phyloP scores from a whole-genome alignment of 2,329 filamentous ascomycete species.

The Beauveria sp. region DNA sequence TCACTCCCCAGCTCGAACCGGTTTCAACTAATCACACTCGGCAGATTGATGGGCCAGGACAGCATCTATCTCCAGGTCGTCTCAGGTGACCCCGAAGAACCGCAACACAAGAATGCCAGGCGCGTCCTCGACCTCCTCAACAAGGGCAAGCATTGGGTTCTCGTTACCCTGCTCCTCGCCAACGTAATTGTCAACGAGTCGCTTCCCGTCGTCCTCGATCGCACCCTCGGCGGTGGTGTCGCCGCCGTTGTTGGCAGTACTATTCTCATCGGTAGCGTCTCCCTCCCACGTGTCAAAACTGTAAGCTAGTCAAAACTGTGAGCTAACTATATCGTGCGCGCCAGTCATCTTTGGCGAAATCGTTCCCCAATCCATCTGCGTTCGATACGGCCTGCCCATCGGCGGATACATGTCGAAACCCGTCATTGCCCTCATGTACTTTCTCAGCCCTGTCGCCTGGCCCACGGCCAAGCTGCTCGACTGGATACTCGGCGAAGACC shows the following conservation, averaged over 20 bases:
- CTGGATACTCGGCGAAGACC: conserved; percentile 85
- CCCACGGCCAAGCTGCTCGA: conserved; percentile 94
- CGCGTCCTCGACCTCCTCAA: conserved; percentile 74
- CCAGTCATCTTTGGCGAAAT: conserved; percentile 97
- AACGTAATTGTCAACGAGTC: conserved; percentile 99
- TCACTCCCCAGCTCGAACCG: neutral
- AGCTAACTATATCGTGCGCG: conserved; percentile 9
- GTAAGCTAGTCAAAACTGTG: neutral
- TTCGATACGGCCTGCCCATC: conserved; percentile 90
- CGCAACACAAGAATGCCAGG: conserved; percentile 79
- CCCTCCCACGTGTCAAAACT: neutral
- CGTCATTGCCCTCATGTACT: conserved; percentile 83
- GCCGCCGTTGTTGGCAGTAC: conserved; percentile 92
- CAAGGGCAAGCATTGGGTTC: conserved; percentile 94
- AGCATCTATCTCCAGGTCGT: conserved; percentile 97
- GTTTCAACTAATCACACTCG: neutral
- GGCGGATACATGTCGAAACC: conserved; percentile 88
- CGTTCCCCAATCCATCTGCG: conserved; percentile 90
- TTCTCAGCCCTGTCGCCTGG: conserved; percentile 85
- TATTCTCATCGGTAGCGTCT: conserved; percentile 73
- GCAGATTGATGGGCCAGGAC: conserved; percentile 63
- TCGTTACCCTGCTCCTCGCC: conserved; percentile 86
- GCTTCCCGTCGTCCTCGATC: conserved; percentile 86
- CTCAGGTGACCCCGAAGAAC: conserved; percentile 71
- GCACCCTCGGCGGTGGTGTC: conserved; percentile 88